phyloP scores from a whole-genome alignment of 768 basidiomycete species.

The Dentipellis fragilis region DNA sequence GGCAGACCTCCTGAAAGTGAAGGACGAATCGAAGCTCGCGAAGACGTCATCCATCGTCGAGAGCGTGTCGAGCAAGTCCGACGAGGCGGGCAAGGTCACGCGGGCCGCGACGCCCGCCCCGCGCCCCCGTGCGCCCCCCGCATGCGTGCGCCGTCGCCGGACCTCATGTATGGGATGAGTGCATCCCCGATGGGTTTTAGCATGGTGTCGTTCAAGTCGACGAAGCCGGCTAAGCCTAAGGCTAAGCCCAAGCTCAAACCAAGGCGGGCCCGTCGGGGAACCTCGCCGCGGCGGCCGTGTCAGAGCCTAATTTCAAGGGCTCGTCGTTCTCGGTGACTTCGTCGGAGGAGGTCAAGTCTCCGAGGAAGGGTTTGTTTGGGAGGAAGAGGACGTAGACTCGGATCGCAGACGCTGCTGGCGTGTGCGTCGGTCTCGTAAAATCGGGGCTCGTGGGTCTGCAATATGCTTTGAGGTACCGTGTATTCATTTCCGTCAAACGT shows the following conservation, averaged over 20 bases:
- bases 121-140: neutral
- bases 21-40: neutral
- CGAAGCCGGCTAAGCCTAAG: conserved; percentile 5
- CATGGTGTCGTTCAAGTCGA: conserved; percentile 3
- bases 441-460: too few relatives aligned
- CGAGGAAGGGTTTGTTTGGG: conserved; percentile 3
- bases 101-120: neutral
- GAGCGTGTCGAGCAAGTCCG: neutral
- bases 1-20: neutral
- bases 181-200: conserved; percentile 1
- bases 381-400: conserved; percentile 1
- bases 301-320: neutral
- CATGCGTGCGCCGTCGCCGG: neutral
- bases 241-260: neutral
- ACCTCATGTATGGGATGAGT: neutral
- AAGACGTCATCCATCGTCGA: neutral
- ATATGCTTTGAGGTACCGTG: too few relatives aligned
- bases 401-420: too few relatives aligned
- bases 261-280: neutral
- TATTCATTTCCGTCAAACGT: too few relatives aligned
- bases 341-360: conserved; percentile 3
- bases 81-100: neutral
- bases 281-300: neutral
- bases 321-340: conserved; percentile 2
- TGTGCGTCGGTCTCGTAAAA: neutral